Percentiles rank a stretch among this genome's conserved stretches.
Conservation (phyloP, 2,329 filamentous ascomycete species). For the Xylariaceae sp. region DNA sequence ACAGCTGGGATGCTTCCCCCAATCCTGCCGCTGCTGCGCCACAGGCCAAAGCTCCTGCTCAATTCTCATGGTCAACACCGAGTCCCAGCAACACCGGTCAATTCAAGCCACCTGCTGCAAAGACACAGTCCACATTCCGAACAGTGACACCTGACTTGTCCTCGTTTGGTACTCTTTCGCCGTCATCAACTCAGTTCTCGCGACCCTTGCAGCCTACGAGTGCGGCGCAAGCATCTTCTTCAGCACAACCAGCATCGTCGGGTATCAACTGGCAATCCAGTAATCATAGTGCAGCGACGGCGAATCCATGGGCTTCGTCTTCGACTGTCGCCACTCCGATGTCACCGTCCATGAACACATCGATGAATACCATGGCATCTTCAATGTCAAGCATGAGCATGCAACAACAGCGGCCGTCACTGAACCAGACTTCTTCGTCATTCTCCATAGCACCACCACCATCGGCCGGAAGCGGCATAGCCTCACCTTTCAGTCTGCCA, state of each 20-base stretch:
- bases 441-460: conserved; percentile 59
- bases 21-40: conserved; percentile 31
- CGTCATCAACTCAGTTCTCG: conserved; percentile 59
- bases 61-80: conserved; percentile 64
- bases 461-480: conserved; percentile 24
- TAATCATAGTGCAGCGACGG: conserved; percentile 33
- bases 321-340: conserved; percentile 30
- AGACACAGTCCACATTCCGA: conserved; percentile 42
- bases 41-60: conserved; percentile 27
- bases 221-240: conserved; percentile 15
- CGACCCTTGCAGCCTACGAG: conserved; percentile 50
- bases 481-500: conserved; percentile 45
- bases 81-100: conserved; percentile 37
- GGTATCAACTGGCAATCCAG: conserved; percentile 35
- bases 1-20: conserved; percentile 46
- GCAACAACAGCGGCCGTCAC: conserved; percentile 38
- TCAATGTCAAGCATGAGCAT: conserved; percentile 49
- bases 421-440: conserved; percentile 42
- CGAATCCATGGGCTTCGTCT: conserved; percentile 50
- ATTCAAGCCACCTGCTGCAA: conserved; percentile 33
- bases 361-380: conserved; percentile 36
- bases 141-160: conserved; percentile 58
- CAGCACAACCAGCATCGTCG: conserved; percentile 37
- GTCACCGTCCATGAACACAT: conserved; percentile 30
- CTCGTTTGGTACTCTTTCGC: conserved; percentile 52